Evolutionary conservation across 1,284 basidiomycete genomes (phyloP).

Genomic region (Rugosomyces carneus): DNA sequence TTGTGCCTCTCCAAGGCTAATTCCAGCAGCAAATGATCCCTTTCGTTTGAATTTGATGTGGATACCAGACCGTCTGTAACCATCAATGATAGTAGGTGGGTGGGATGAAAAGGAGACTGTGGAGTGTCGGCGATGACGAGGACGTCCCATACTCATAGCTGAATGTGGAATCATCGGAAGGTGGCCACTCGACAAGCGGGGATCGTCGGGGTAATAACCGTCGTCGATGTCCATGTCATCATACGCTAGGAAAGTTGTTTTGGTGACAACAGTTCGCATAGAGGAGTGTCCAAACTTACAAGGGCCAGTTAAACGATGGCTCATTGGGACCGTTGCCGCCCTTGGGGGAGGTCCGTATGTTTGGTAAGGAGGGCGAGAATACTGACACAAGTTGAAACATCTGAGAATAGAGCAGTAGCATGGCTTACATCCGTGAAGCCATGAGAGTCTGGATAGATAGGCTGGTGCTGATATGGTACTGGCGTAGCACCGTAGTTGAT

Average conservation of each 20-base stretch:
- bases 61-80: conserved; percentile 39
- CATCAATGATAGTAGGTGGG: conserved; percentile 32
- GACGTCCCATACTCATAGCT: conserved; percentile 22
- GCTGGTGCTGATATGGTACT: conserved; percentile 22
- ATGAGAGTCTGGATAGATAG: conserved; percentile 16
- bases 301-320: conserved; percentile 28
- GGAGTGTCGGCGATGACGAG: conserved; percentile 47
- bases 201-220: conserved; percentile 31
- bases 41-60: conserved; percentile 70
- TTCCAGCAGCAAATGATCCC: conserved; percentile 56
- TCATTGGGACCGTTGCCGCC: conserved; percentile 23
- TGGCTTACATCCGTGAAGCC: conserved; percentile 13
- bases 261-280: background rate
- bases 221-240: conserved; percentile 38
- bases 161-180: conserved; percentile 27
- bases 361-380: conserved; percentile 23
- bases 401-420: background rate
- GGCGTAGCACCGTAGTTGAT: conserved; percentile 24
- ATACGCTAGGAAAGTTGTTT: conserved; percentile 32
- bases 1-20: conserved; percentile 66
- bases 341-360: conserved; percentile 23
- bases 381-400: conserved; percentile 8
- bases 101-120: conserved; percentile 46
- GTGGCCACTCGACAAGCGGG: conserved; percentile 28
- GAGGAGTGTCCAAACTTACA: conserved; percentile 21